Evolutionary conservation across 257 asterid species (phyloP), one percentile per base, ranked within the genome.

Genomic region (Nicotiana paniculata): DNA sequence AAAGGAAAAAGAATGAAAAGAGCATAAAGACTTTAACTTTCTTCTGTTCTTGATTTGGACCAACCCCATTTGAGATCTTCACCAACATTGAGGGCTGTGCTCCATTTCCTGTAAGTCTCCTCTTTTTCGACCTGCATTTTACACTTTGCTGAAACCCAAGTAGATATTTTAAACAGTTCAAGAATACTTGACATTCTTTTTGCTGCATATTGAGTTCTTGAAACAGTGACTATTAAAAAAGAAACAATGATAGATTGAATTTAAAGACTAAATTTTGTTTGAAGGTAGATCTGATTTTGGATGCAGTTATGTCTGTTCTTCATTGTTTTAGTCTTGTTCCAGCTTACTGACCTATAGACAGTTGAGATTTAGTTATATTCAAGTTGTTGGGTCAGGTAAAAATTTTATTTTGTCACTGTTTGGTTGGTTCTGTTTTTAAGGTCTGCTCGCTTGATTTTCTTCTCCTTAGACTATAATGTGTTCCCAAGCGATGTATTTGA

Each of bases 241-340:
- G 43, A 37, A 37, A 24, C 4, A 72, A 46, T 7, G 37, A 46
- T 46, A 54, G 12, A 39, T 70, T 21, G 16, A 74, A 26, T 74
- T 21, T 48, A 48, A 74, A 67, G 53, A 67, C 35, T 1, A 12
- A 32, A 33, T 67, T 10, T 8, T 16, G 51, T 67, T 16, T 67
- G 13, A 35, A 24, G 62, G 79, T 85, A 89, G 97, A 93, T 93
- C 96, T 88, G 96, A 90, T 86, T 82, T 85, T 77, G 87, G 67
- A 69, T 84, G 85, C 57, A 77, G 2, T 81, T n/a, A 24, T 67
- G 77, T 68, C 13, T 11, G n/a, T 30, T 35, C 68, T 77, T 77
- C 46, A 61, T 76, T 61, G 10, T 18, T n/a, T 77, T 33, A 15
- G 37, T 58, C 15, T 75, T 64, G 30, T 77, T 77, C 26, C 46